Evolutionary conservation across 352 stramenopile species (phyloP), one percentile per base, ranked within the genome.

Genomic region (Phytopythium oedochilum): DNA sequence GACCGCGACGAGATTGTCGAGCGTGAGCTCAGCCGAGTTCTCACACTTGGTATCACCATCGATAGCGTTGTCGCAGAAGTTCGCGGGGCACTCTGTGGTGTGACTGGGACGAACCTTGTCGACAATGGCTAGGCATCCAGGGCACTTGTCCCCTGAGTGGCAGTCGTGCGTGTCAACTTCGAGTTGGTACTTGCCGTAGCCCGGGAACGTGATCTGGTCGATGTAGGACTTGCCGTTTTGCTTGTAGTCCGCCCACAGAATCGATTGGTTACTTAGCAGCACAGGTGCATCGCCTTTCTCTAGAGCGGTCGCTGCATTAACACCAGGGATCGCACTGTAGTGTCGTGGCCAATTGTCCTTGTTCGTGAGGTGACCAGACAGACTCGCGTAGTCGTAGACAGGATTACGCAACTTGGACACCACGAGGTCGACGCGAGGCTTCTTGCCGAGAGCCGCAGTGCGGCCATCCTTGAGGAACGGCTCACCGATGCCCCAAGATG

Each of bases 401-500:
- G 29, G 46, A 22, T 53, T 25, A 15, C 32, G 40, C 20, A 53
- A 17, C 46, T 53, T 35, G 2, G 31, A 31, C 7, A 47, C 57
- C 11, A 29, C 55, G 11, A 73, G 7, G 8, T 59, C 58, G n/a
- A 71, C 61, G 11, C 55, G 61, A 46, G 64, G 54, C 11, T 67
- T 34, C 11, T 57, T 44, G 17, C 45, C 49, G 1, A 62, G 35
- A 1, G 23, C 71, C 40, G 71, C 61, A 18, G 78, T 71, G 65
- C 82, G 87, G 56, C 82, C 83, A 49, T 83, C 71, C 0, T 45
- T 75, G 28, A 78, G 73, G 58, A 88, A 84, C 2, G 80, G 74
- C 29, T 73, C 75, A 0, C 70, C 64, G 3, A 88, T 32, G 0
- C 51, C 45, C 66, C 69, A 86, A 0, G 73, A 60, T 0, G 62